Percentiles rank a stretch among this genome's conserved stretches.
Evolutionary conservation across 768 basidiomycete genomes (phyloP).

Genomic region (Boletus pseudo-olivaceus): DNA sequence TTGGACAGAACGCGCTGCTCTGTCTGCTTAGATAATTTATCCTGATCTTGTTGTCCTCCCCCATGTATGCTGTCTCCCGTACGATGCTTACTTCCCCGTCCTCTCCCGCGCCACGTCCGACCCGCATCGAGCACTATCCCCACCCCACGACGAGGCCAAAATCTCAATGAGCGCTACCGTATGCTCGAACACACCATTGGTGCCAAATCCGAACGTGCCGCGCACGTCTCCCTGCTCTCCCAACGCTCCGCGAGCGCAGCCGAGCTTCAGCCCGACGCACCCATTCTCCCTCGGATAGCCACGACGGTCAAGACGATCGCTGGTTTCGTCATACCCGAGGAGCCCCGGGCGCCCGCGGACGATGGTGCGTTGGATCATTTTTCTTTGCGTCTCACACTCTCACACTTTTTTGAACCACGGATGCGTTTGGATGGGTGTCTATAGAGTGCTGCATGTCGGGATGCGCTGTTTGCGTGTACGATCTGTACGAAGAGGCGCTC

Average conservation of each 20-base stretch:
- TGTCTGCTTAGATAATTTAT: neutral
- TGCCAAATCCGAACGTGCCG: constrained; percentile 38
- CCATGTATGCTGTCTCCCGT: constrained; percentile 19
- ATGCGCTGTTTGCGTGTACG: constrained; percentile 89
- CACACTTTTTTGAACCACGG: neutral
- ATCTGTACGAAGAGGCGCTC: constrained; percentile 76
- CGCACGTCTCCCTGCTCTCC: constrained; percentile 30
- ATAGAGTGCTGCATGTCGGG: constrained; percentile 94
- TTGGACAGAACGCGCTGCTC: too few species aligned
- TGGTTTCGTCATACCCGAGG: constrained; percentile 48
- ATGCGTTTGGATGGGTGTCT: neutral
- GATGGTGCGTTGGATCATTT: constrained; percentile 39
- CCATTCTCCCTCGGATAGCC: neutral
- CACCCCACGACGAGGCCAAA: constrained; percentile 44
- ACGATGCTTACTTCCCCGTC: constrained; percentile 3
- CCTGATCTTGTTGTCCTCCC: neutral
- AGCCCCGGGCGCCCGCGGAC: constrained; percentile 58
- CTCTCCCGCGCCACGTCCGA: neutral
- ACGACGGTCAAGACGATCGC: constrained; percentile 14
- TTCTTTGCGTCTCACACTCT: neutral
- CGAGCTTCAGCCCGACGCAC: neutral
- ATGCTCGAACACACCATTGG: constrained; percentile 54
- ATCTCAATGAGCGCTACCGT: constrained; percentile 54
- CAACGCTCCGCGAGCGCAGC: constrained; percentile 6
- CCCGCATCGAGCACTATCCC: neutral